Base-by-base conservation (phyloP, 2,329 filamentous ascomycete species). In the Exophiala sideris region DNA sequence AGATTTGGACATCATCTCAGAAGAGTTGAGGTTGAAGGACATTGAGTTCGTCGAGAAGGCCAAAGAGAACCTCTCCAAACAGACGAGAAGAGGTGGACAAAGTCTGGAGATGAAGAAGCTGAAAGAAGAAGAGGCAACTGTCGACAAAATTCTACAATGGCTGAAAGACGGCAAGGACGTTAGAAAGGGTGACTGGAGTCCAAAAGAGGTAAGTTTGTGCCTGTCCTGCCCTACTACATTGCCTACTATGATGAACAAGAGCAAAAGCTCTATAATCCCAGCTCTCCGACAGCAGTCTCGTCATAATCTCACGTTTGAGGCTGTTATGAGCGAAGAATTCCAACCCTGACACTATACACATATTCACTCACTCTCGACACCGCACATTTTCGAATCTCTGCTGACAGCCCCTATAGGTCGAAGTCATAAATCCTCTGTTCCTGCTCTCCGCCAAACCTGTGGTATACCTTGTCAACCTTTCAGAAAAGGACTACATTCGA, bases 41-140 rank as follows among this genome's bases (percentile, higher is more conserved):
- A 96, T 96, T 62, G 95, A 99, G 78, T 99, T 97, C 71, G 85
- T 89, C 57, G 91, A 96, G 78, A 99, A 99, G 82, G 88, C 91
- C 3, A 84, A 94, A 52, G 95, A 97, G 73, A 85, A 82, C 72
- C 81, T 95, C 65, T 86, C 88, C 79, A 99, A 97, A 83, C 92
- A 94, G 79, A 99, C 94, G 39, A 83, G 89, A 62, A 83, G 92
- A 76, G 94, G 94, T 68, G 94, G 94, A 45, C 92, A 99, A 76
- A 91, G 87, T 72, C 79, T 99, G 57, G 94, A 99, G 79, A 89
- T 95, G 83, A 99, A 96, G 84, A 97, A 95, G 79, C 79, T 95
- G 63, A 91, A 87, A 71, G 89, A 96, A 71, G 94, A 97, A 69
- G 88, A 96, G 73, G 90, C 91, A 16, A 95, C 85, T 24, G 91